Percentiles rank a stretch among this genome's conserved stretches.
Conservation (phyloP, 176 grass and related monocot species). For the Canna indica region DNA sequence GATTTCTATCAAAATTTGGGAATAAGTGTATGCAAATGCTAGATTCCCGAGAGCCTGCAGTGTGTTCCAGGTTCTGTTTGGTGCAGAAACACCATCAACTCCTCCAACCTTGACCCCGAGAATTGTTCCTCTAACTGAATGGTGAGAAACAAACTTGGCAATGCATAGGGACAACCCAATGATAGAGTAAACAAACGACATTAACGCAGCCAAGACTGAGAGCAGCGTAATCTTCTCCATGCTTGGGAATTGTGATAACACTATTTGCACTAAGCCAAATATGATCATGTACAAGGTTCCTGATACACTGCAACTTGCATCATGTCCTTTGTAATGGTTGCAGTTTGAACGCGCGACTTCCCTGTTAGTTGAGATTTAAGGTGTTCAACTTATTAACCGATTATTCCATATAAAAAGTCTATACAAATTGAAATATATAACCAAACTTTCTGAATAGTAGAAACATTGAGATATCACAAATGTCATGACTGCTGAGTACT, state of each 20-base stretch:
- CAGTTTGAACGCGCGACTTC: conserved; percentile 61
- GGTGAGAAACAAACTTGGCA: conserved; percentile 51
- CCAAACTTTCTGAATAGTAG: no score
- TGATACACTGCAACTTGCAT: conserved; percentile 44
- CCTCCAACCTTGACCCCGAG: conserved; percentile 47
- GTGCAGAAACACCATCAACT: conserved; percentile 36
- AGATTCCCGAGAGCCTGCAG: conserved; percentile 90
- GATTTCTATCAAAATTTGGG: conserved; percentile 92
- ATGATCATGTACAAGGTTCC: conserved; percentile 80
- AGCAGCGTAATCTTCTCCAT: conserved; percentile 81
- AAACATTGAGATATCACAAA: no score
- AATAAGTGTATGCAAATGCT: conserved; percentile 86
- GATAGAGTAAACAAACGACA: conserved; percentile 81
- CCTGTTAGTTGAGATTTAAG: conserved; percentile 30
- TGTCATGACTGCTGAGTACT: no score
- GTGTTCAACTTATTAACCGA: neutral
- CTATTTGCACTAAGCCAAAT: conserved; percentile 58
- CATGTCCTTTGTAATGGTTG: conserved; percentile 39
- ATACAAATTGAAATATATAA: no score
- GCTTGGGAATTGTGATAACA: conserved; percentile 73
- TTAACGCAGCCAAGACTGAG: conserved; percentile 61
- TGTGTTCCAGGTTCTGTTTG: conserved; percentile 56
- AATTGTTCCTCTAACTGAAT: conserved; percentile 40
- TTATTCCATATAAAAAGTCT: neutral
- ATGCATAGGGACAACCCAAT: conserved; percentile 55